phyloP scores from a whole-genome alignment of 495 filamentous ascomycete genomes.

The Hypoxylon rickii region DNA sequence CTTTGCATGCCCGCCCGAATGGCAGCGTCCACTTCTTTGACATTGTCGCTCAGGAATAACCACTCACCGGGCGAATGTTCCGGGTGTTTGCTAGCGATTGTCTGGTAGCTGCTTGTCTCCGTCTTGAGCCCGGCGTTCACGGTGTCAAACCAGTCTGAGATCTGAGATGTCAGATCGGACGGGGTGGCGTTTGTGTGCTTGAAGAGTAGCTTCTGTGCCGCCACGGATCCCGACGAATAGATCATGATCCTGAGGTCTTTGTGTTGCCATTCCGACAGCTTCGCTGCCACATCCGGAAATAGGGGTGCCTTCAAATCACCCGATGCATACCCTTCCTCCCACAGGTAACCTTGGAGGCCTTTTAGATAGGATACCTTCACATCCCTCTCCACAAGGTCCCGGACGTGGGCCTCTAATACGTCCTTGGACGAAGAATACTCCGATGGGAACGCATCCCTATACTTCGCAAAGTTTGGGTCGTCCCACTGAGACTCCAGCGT shows the following conservation, averaged over 20 bases:
- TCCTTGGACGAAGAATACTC: conserved; percentile 54
- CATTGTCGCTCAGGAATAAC: conserved; percentile 74
- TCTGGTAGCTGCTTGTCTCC: conserved; percentile 62
- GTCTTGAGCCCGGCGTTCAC: conserved; percentile 73
- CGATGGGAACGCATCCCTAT: conserved; percentile 66
- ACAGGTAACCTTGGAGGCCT: conserved; percentile 73
- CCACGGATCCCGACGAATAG: conserved; percentile 72
- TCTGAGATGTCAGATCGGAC: conserved; percentile 58
- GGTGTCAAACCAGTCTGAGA: conserved; percentile 71
- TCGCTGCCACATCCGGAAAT: conserved; percentile 67
- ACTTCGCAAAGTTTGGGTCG: conserved; percentile 57
- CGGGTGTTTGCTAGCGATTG: conserved; percentile 55
- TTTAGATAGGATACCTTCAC: conserved; percentile 72
- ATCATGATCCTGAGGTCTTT: conserved; percentile 60
- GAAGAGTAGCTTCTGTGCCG: conserved; percentile 74
- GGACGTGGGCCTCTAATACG: conserved; percentile 60
- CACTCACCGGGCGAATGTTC: conserved; percentile 49
- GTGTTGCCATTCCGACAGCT: conserved; percentile 56
- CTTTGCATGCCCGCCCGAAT: conserved; percentile 65
- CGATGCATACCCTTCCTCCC: conserved; percentile 64
- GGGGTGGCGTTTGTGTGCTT: conserved; percentile 60
- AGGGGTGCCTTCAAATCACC: conserved; percentile 67
- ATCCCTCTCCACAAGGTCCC: conserved; percentile 66
- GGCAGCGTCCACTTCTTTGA: conserved; percentile 70
- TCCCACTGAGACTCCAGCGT: conserved; percentile 66